These are phyloP conservation scores for Pythium diclinum DNA, from an alignment of 352 stramenopile species.

Conservation along the genomic window DNA sequence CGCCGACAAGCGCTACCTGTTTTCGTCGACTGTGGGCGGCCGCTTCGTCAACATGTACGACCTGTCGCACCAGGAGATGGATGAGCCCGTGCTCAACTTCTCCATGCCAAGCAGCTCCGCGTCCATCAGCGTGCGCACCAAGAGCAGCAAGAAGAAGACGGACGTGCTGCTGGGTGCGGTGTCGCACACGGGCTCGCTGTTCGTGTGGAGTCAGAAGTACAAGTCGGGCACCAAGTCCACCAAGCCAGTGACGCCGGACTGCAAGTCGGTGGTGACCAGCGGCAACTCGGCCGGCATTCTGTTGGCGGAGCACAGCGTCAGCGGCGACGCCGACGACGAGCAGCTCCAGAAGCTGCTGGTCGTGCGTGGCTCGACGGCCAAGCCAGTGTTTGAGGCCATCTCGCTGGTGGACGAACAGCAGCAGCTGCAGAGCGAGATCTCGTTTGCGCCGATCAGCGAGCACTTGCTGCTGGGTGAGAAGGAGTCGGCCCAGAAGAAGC, in stretches of 20 bases:
- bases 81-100: constrained; percentile 73
- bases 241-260: constrained; percentile 60
- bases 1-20: constrained; percentile 56
- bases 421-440: constrained; percentile 53
- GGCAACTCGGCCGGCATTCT: constrained; percentile 45
- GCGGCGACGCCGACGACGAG: constrained; percentile 28
- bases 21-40: constrained; percentile 63
- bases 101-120: constrained; percentile 60
- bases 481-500: constrained; percentile 54
- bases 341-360: constrained; percentile 40
- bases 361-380: constrained; percentile 66
- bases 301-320: constrained; percentile 32
- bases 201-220: constrained; percentile 75
- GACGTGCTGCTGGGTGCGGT: constrained; percentile 61
- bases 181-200: constrained; percentile 58
- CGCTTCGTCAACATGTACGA: constrained; percentile 88
- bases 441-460: constrained; percentile 60
- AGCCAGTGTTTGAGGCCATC: constrained; percentile 77
- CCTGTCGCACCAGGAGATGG: constrained; percentile 47
- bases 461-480: constrained; percentile 54
- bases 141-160: constrained; percentile 58
- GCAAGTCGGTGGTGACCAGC: constrained; percentile 33
- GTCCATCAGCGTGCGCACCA: constrained; percentile 42
- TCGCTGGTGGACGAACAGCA: constrained; percentile 55
- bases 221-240: constrained; percentile 46